Percentiles rank a stretch among this genome's conserved stretches.
Conservation (phyloP, 2,329 filamentous ascomycete genomes). For the Colletotrichum sp. region DNA sequence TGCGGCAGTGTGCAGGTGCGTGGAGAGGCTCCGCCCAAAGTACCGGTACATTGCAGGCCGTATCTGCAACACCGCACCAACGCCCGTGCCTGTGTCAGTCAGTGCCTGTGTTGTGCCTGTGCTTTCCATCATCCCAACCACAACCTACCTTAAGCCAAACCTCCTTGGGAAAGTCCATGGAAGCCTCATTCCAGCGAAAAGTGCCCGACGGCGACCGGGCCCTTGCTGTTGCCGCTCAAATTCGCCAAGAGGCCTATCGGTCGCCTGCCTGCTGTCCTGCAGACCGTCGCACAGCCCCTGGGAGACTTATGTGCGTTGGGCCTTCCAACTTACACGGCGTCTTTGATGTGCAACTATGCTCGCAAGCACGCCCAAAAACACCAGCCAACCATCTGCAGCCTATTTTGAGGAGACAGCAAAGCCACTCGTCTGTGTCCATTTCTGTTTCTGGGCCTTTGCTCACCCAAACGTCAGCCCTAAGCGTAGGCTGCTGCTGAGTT, state of each 20-base stretch:
- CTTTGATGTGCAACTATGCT: not conserved
- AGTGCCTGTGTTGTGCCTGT: not conserved
- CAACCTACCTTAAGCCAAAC: not conserved
- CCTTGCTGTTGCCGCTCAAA: not conserved
- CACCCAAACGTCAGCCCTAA: not conserved
- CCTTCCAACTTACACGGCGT: not conserved
- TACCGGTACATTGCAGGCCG: constrained; percentile 5
- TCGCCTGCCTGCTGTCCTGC: not conserved
- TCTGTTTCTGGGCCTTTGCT: not conserved
- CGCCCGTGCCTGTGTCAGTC: not conserved
- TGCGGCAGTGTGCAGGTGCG: not conserved
- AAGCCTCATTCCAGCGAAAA: not conserved
- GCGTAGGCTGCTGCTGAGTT: not conserved
- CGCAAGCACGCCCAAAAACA: not conserved
- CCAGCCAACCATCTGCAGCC: not conserved
- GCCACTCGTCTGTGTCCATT: not conserved
- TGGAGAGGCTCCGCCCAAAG: constrained; percentile 2
- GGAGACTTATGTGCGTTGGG: not conserved
- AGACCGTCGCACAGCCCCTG: not conserved
- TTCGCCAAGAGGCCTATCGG: not conserved
- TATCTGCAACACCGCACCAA: not conserved
- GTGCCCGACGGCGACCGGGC: not conserved
- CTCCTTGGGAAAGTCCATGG: not conserved
- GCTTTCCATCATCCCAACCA: not conserved
- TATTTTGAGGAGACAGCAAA: constrained; percentile 3